These are phyloP conservation scores for Symbiodinium pilosum DNA, from an alignment of 73 alveolate genomes.

Conservation along the genomic window DNA sequence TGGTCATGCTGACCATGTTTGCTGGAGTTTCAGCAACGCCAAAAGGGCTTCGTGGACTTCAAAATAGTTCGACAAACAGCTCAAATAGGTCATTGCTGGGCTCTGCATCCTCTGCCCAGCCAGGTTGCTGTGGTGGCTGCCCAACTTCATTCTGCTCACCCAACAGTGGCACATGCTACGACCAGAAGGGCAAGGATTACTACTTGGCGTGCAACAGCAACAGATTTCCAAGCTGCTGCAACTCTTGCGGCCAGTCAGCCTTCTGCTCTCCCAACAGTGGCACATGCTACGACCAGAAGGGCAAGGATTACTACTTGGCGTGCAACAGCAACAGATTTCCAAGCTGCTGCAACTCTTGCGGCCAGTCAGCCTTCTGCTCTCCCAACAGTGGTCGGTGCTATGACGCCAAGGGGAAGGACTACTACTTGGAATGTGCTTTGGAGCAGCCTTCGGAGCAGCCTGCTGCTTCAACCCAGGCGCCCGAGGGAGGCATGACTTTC, in stretches of 20 bases:
- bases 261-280: background rate
- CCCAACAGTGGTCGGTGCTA: background rate
- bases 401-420: background rate
- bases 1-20: too few relatives aligned
- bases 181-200: background rate
- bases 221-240: background rate
- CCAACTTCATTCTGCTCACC: background rate
- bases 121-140: background rate
- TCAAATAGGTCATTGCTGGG: too few relatives aligned
- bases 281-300: background rate
- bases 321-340: too few relatives aligned
- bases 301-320: background rate
- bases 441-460: too few relatives aligned
- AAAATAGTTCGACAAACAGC: too few relatives aligned
- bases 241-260: background rate
- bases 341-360: background rate
- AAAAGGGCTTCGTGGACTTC: too few relatives aligned
- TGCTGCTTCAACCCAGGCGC: too few relatives aligned
- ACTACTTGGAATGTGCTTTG: background rate
- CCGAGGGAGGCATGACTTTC: too few relatives aligned
- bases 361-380: background rate
- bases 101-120: too few relatives aligned
- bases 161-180: background rate
- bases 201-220: background rate
- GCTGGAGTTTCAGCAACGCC: too few relatives aligned